Evolutionary conservation across 306 rosid genomes (phyloP).

Genomic region (Potentilla sterilis): DNA sequence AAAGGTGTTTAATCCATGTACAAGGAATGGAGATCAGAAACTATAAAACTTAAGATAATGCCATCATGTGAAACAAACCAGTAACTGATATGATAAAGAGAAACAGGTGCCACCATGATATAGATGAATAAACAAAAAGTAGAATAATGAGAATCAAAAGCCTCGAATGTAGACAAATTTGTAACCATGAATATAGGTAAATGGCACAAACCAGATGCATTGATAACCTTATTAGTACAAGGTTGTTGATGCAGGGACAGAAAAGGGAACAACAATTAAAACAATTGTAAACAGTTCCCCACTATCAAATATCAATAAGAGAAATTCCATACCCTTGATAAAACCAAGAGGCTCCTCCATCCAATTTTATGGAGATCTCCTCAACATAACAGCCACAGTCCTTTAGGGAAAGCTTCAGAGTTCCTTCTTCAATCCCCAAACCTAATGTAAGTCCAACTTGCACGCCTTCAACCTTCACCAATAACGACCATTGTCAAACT

Average conservation of each 20-base stretch:
- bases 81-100: not conserved
- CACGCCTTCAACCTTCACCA: conserved; percentile 82
- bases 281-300: not conserved
- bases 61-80: not conserved
- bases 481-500: conserved; percentile 41
- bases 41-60: not conserved
- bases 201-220: not conserved
- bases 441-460: conserved; percentile 66
- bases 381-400: conserved; percentile 61
- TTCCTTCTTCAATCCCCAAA: conserved; percentile 74
- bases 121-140: not conserved
- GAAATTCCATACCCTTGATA: conserved; percentile 76
- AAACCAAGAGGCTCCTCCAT: conserved; percentile 97
- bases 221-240: not conserved
- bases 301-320: conserved; percentile 11
- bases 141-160: not conserved
- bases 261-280: not conserved
- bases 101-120: not conserved
- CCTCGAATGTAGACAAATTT: not conserved
- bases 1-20: not conserved
- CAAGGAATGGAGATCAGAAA: not conserved
- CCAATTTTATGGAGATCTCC: conserved; percentile 71
- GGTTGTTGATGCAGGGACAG: not conserved
- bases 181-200: not conserved
- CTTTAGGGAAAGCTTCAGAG: conserved; percentile 58